These are phyloP conservation scores for Wickerhamiella australiensis DNA, from an alignment of 805 yeast species.

Conservation along the genomic window DNA sequence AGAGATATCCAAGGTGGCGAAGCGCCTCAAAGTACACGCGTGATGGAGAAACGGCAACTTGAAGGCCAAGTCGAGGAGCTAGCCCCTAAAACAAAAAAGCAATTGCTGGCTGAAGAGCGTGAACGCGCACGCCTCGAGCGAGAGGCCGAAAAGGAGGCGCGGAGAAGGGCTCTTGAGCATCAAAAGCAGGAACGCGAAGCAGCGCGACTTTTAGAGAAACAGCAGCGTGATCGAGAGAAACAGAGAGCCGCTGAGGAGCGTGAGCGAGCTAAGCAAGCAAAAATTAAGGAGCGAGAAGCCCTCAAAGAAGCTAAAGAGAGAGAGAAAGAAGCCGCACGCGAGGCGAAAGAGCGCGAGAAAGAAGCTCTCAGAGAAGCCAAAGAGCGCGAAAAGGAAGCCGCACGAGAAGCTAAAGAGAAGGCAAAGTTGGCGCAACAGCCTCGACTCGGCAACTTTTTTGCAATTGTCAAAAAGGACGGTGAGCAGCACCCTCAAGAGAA, in stretches of 20 bases:
- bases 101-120: slow-evolving; percentile 4
- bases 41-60: slow-evolving; percentile 3
- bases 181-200: slow-evolving; percentile 5
- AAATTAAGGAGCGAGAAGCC: not conserved
- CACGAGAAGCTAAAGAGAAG: not conserved
- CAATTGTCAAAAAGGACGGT: not conserved
- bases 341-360: slow-evolving; percentile 3
- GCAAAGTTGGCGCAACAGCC: slow-evolving; percentile 7
- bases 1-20: not conserved
- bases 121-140: not conserved
- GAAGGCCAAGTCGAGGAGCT: not conserved
- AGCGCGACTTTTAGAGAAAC: not conserved
- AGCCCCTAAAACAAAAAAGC: not conserved
- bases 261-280: not conserved
- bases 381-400: slow-evolving; percentile 4
- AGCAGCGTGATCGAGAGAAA: slow-evolving; percentile 2
- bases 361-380: not conserved
- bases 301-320: not conserved
- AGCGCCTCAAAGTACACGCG: not conserved
- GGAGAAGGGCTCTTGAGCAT: not conserved
- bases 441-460: slow-evolving; percentile 2
- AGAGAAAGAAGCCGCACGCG: not conserved
- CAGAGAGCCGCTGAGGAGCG: not conserved
- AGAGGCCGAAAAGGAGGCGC: slow-evolving; percentile 8
- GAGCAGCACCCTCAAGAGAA: not conserved